phyloP scores from a whole-genome alignment of 352 stramenopile genomes.

The Phytophthora palmivora region DNA sequence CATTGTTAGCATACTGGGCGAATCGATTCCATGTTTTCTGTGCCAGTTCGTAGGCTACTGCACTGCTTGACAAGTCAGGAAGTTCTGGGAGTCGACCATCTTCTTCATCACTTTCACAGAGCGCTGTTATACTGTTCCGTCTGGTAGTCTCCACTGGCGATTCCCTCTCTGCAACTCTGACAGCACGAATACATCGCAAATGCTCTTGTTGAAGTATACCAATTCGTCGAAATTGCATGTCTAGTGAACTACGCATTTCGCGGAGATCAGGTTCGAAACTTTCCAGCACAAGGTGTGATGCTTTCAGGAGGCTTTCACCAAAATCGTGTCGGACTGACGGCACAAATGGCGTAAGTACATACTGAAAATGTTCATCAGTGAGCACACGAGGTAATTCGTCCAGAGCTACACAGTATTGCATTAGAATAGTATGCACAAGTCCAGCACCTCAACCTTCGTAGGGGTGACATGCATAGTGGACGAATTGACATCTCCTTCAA shows the following conservation, averaged over 20 bases:
- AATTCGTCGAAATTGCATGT: slow-evolving; percentile 43
- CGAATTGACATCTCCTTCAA: slow-evolving; percentile 29
- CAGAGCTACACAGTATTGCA: slow-evolving; percentile 54
- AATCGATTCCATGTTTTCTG: slow-evolving; percentile 54
- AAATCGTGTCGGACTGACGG: slow-evolving; percentile 35
- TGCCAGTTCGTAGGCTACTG: slow-evolving; percentile 49
- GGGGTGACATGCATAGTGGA: slow-evolving; percentile 36
- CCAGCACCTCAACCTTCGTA: slow-evolving; percentile 44
- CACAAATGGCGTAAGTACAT: slow-evolving; percentile 52
- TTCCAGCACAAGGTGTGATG: slow-evolving; percentile 38
- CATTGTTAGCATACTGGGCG: slow-evolving; percentile 41
- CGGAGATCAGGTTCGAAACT: slow-evolving; percentile 24
- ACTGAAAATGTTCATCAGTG: slow-evolving; percentile 35
- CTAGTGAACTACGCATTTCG: slow-evolving; percentile 36
- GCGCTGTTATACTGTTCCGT: background rate
- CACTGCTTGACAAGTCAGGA: slow-evolving; percentile 30
- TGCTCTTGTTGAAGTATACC: slow-evolving; percentile 43
- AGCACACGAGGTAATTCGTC: slow-evolving; percentile 48
- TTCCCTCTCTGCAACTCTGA: slow-evolving; percentile 42
- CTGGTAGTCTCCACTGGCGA: slow-evolving; percentile 5
- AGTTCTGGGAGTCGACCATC: slow-evolving; percentile 22
- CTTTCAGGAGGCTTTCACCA: slow-evolving; percentile 26
- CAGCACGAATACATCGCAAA: slow-evolving; percentile 37
- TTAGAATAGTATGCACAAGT: slow-evolving; percentile 47
- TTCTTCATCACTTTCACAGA: slow-evolving; percentile 16